A percentile compares a stretch with the other conserved stretches of the same genome.
phyloP scores from a whole-genome alignment of 352 stramenopile genomes.

The Proteromonas lacertae region DNA sequence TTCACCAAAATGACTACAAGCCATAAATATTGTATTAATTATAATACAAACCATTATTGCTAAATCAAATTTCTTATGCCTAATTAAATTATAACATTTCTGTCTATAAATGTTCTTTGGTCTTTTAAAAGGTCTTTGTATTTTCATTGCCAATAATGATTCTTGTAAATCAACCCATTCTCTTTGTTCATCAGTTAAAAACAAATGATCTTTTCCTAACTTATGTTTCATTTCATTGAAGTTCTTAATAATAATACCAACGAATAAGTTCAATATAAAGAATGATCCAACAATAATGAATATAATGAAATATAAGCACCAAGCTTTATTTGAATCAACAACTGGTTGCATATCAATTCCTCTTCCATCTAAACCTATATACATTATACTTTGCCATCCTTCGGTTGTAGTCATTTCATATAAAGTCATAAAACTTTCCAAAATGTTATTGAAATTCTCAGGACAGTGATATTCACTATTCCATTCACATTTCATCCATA shows the following conservation, averaged over 20 bases:
- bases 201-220: background rate
- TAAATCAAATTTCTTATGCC: background rate
- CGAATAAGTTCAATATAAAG: background rate
- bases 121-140: background rate
- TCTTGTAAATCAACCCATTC: background rate
- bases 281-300: background rate
- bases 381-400: background rate
- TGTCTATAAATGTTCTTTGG: background rate
- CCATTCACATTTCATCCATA: too few species aligned
- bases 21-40: background rate
- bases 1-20: background rate
- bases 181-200: background rate
- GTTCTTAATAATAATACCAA: background rate
- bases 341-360: background rate
- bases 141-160: background rate
- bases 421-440: background rate
- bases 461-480: too few species aligned
- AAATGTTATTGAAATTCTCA: background rate
- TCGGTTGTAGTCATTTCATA: background rate
- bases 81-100: background rate
- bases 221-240: background rate
- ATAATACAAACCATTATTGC: background rate
- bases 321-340: background rate
- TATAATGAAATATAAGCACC: background rate
- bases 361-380: background rate